phyloP scores from a whole-genome alignment of 169 alveolate genomes.

The Plasmodium knowlesi region DNA sequence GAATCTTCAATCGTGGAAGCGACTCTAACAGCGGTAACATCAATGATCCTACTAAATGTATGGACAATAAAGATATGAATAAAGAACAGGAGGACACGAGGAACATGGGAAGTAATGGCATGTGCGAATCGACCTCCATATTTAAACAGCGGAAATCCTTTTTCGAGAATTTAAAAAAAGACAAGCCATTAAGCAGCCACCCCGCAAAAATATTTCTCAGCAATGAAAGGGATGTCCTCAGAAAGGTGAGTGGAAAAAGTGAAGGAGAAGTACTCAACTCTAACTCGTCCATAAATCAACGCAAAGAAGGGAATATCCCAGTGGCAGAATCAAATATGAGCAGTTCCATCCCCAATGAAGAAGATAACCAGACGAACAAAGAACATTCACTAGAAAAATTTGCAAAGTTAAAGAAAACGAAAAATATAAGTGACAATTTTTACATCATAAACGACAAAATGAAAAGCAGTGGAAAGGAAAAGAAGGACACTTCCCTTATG shows the following conservation, averaged over 20 bases:
- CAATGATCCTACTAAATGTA: not conserved
- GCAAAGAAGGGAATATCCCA: not conserved
- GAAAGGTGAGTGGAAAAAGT: not conserved
- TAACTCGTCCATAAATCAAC: constrained; percentile 1
- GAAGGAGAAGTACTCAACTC: not conserved
- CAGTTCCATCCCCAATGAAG: not conserved
- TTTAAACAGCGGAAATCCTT: constrained; percentile 42
- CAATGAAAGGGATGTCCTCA: constrained; percentile 1
- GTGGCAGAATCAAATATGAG: not conserved
- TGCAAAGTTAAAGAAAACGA: not conserved
- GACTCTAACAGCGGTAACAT: not conserved
- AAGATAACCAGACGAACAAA: not conserved
- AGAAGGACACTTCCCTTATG: not conserved
- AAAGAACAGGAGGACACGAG: not conserved
- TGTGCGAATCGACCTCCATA: constrained; percentile 3
- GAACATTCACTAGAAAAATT: not conserved
- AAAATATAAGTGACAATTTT: constrained; percentile 30
- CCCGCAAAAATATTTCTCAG: not conserved
- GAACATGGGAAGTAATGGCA: not conserved
- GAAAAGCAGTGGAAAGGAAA: constrained; percentile 7
- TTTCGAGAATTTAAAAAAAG: constrained; percentile 63
- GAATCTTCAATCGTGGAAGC: not conserved
- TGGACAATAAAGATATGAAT: not conserved
- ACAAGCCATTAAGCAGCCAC: constrained; percentile 13
- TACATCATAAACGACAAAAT: constrained; percentile 30